phyloP scores from a whole-genome alignment of 768 basidiomycete genomes.

The Hypholoma sublateritium region DNA sequence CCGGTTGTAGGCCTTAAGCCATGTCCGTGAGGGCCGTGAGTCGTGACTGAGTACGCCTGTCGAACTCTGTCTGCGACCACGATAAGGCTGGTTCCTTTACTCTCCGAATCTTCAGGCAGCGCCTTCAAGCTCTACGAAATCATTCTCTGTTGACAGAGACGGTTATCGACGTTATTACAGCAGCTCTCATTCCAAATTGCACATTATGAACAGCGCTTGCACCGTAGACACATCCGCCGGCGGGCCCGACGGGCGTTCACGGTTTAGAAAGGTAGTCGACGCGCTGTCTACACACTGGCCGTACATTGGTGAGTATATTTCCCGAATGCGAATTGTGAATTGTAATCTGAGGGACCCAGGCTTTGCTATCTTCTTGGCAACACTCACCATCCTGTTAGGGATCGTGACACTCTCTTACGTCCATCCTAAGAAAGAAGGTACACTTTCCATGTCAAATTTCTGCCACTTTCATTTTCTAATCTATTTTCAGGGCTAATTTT shows the following conservation, averaged over 20 bases:
- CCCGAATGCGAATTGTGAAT: too few species aligned
- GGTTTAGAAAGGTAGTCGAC: constrained; percentile 12
- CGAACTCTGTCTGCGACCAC: constrained; percentile 10
- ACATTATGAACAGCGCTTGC: constrained; percentile 4
- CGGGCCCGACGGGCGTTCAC: constrained; percentile 20
- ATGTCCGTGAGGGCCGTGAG: too few species aligned
- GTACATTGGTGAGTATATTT: constrained; percentile 20
- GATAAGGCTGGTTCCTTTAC: constrained; percentile 19
- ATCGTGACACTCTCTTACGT: constrained; percentile 28
- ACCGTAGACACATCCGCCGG: constrained; percentile 9
- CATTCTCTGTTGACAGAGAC: constrained; percentile 16
- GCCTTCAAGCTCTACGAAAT: constrained; percentile 5
- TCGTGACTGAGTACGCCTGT: not conserved
- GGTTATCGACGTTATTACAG: not conserved
- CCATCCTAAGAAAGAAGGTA: constrained; percentile 30
- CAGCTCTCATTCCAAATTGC: not conserved
- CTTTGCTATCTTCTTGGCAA: constrained; percentile 25
- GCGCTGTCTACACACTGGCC: constrained; percentile 21
- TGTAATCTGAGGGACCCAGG: constrained; percentile 8
- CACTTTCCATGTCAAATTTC: not conserved
- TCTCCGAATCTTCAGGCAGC: constrained; percentile 9
- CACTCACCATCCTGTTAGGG: constrained; percentile 26
- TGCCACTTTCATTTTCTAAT: not conserved
- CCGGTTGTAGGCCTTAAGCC: too few species aligned
- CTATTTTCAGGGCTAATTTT: constrained; percentile 23